Percentiles rank a stretch among this genome's conserved stretches.
phyloP scores from a whole-genome alignment of 768 basidiomycete genomes.

The Serendipita vermifera region DNA sequence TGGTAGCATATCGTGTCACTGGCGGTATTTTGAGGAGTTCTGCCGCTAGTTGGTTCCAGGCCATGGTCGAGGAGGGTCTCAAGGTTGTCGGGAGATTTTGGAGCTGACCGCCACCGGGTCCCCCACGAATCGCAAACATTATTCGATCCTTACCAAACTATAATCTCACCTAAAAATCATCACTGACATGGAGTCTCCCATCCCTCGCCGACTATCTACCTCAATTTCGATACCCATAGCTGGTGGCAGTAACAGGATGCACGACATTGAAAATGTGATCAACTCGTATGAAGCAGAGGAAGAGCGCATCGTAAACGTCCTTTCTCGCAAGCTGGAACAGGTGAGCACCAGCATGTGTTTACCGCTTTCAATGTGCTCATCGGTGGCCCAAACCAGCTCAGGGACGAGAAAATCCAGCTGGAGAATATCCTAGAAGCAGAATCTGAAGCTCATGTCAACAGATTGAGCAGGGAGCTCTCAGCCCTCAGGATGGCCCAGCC shows the following conservation, averaged over 20 bases:
- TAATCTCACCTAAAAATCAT: background rate
- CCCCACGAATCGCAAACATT: background rate
- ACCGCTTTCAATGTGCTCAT: conserved; percentile 1
- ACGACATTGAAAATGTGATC: conserved; percentile 60
- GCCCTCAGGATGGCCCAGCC: conserved; percentile 45
- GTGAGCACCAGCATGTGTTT: conserved; percentile 27
- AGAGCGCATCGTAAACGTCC: conserved; percentile 71
- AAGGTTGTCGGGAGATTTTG: background rate
- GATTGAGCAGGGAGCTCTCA: conserved; percentile 55
- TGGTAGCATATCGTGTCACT: background rate
- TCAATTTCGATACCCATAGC: conserved; percentile 30
- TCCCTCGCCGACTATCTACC: conserved; percentile 44
- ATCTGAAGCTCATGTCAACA: conserved; percentile 73
- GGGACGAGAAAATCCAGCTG: conserved; percentile 72
- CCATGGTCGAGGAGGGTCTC: background rate
- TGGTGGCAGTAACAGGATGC: conserved; percentile 24
- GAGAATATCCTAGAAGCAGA: conserved; percentile 77
- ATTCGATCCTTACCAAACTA: background rate
- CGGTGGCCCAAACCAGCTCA: conserved; percentile 37
- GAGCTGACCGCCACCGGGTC: background rate
- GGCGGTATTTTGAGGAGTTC: conserved; percentile 7
- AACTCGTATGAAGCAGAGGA: conserved; percentile 86
- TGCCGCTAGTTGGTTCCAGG: background rate
- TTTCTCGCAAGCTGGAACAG: conserved; percentile 76
- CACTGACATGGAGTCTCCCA: conserved; percentile 30